Conservation (phyloP, 2,329 filamentous ascomycete genomes). For the Colletotrichum spinosum region DNA sequence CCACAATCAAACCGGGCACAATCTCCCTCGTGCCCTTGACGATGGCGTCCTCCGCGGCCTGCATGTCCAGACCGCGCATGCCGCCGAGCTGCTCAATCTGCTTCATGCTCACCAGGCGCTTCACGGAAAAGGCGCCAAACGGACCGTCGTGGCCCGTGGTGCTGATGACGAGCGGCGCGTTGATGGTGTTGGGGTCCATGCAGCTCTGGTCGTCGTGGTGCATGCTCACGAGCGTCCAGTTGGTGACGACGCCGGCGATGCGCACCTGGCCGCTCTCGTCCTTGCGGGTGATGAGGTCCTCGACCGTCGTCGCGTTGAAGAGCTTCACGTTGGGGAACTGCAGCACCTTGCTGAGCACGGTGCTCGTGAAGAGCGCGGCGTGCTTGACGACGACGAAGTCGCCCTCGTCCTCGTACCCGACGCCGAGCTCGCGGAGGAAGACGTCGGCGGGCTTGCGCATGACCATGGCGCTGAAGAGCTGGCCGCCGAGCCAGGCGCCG, state of each 20-base stretch:
- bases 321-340: slow-evolving; percentile 92
- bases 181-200: slow-evolving; percentile 99
- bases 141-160: slow-evolving; percentile 93
- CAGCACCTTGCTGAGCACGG: slow-evolving; percentile 85
- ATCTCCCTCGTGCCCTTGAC: slow-evolving; percentile 92
- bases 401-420: slow-evolving; percentile 83
- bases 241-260: slow-evolving; percentile 91
- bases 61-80: slow-evolving; percentile 96
- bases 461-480: slow-evolving; percentile 95
- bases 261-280: slow-evolving; percentile 66
- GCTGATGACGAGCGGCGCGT: slow-evolving; percentile 87
- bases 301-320: slow-evolving; percentile 93
- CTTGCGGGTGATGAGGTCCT: slow-evolving; percentile 89
- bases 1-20: slow-evolving; percentile 88
- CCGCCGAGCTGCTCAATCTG: slow-evolving; percentile 85
- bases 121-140: slow-evolving; percentile 91
- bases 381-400: slow-evolving; percentile 94
- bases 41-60: slow-evolving; percentile 89
- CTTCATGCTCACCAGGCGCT: slow-evolving; percentile 91
- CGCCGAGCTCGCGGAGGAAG: slow-evolving; percentile 84
- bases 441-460: slow-evolving; percentile 92
- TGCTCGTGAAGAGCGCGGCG: slow-evolving; percentile 91
- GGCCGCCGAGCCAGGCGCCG: slow-evolving; percentile 92
- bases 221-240: slow-evolving; percentile 93
- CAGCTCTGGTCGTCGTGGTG: slow-evolving; percentile 91